Evolutionary conservation across 305 asterid genomes (phyloP), one percentile per base, ranked within the genome.

Genomic region (Nicotiana rustica): DNA sequence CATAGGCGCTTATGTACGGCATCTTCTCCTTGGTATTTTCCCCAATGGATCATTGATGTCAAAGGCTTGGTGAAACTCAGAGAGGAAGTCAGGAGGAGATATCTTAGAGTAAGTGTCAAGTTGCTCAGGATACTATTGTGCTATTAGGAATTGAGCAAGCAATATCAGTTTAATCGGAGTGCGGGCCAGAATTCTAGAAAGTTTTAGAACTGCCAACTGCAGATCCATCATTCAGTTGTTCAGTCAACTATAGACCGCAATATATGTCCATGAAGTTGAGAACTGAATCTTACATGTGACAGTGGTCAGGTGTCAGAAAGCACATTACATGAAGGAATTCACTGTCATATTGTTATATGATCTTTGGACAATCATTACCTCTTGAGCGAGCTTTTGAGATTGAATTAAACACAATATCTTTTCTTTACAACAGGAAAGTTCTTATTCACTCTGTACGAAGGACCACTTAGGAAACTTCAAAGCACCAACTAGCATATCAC

Each of bases 181-280:
- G 15, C 64, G 29, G 14, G 44, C 64, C 13, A 47, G 64, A 60
- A 25, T 14, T 25, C 44, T 25, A 3, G 15, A 36, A 49, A 75
- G 79, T 75, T 52, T 41, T 75, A 14, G 15, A 75, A 75, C 79
- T 75, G 57, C 79, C 29, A 52, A 25, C 21, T 75, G 64, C 64
- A 33, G 14, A 75, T 75, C 38, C 15, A 29, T 35, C 15, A 36
- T 33, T 65, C 35, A 29, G 70, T 29, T 65, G 70, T 12, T 67
- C 6, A 10, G 49, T 67, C 73, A 67, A 33, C 73, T 31, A 67
- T 67, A 41, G 73, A 31, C 18, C 18, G 10, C 21, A 15, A 67
- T 12, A 41, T 67, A 33, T 67, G 73, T 33, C 21, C 73, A 67
- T 67, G 71, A 13, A 66, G 36, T 21, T 64, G 36, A 5, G 6